Percentiles rank a stretch among this genome's conserved stretches.
Conservation (phyloP, 148 eudicot species). For the Cornus kousa region DNA sequence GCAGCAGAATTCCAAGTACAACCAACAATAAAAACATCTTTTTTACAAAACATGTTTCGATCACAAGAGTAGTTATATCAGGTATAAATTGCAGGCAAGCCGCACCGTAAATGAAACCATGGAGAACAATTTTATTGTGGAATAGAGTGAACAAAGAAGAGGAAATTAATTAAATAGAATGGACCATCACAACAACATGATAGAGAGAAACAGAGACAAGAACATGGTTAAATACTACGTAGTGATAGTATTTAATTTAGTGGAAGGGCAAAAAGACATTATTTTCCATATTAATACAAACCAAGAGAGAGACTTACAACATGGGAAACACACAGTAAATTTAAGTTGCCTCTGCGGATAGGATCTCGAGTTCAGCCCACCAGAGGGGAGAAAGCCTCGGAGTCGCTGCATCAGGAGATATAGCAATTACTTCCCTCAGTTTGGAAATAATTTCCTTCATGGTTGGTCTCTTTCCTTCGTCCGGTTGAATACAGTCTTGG, state of each 20-base stretch:
- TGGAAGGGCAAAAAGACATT: background rate
- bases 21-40: background rate
- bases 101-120: background rate
- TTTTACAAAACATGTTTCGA: too few relatives aligned
- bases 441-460: conserved; percentile 43
- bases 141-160: background rate
- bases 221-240: background rate
- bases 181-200: background rate
- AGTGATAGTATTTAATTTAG: background rate
- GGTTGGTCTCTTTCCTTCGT: conserved; percentile 46
- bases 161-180: background rate
- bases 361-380: conserved; percentile 97
- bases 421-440: conserved; percentile 43
- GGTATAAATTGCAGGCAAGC: background rate
- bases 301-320: background rate
- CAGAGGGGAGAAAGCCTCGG: conserved; percentile 92
- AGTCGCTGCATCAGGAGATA: conserved; percentile 65
- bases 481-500: conserved; percentile 47
- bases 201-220: background rate
- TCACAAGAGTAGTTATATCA: too few relatives aligned
- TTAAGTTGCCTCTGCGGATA: conserved; percentile 68
- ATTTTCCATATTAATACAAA: background rate
- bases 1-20: background rate
- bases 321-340: background rate
- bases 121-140: background rate